phyloP scores from a whole-genome alignment of 768 basidiomycete genomes.

The Asterophora lycoperdoides region DNA sequence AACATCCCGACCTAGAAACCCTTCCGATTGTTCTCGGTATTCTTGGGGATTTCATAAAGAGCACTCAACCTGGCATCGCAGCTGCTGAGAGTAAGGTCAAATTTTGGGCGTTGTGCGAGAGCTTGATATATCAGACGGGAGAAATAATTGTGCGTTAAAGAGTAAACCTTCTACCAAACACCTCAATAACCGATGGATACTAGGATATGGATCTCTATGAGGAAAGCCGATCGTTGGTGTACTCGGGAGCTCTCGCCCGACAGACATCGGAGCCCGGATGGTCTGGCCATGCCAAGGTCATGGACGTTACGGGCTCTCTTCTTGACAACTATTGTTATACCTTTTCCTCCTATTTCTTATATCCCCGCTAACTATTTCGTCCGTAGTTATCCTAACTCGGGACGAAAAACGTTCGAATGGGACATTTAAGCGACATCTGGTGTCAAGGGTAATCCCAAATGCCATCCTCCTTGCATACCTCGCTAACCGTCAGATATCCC shows the following conservation, averaged over 20 bases:
- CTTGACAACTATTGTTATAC: constrained; percentile 64
- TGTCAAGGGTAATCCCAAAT: constrained; percentile 54
- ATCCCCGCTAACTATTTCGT: background rate
- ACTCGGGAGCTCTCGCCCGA: constrained; percentile 62
- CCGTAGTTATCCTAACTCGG: constrained; percentile 59
- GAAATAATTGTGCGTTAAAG: constrained; percentile 69
- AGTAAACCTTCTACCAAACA: background rate
- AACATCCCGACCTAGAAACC: constrained; percentile 77
- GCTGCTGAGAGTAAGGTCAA: constrained; percentile 91
- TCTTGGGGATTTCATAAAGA: constrained; percentile 70
- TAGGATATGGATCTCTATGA: constrained; percentile 86
- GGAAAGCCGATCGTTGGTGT: constrained; percentile 67
- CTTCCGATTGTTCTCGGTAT: constrained; percentile 70
- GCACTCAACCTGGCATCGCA: constrained; percentile 85
- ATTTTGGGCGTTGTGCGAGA: constrained; percentile 78
- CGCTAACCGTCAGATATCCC: constrained; percentile 1
- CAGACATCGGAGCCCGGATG: constrained; percentile 66
- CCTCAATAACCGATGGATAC: constrained; percentile 2
- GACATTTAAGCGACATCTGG: constrained; percentile 45
- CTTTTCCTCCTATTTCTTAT: constrained; percentile 1
- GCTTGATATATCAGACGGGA: constrained; percentile 66
- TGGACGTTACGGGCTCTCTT: constrained; percentile 59
- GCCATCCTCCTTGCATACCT: background rate
- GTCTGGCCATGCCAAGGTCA: constrained; percentile 75
- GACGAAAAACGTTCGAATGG: constrained; percentile 54